A percentile compares a stretch with the other conserved stretches of the same genome.
phyloP scores from a whole-genome alignment of 2,329 filamentous ascomycete species.

The Fusarium scirpi region DNA sequence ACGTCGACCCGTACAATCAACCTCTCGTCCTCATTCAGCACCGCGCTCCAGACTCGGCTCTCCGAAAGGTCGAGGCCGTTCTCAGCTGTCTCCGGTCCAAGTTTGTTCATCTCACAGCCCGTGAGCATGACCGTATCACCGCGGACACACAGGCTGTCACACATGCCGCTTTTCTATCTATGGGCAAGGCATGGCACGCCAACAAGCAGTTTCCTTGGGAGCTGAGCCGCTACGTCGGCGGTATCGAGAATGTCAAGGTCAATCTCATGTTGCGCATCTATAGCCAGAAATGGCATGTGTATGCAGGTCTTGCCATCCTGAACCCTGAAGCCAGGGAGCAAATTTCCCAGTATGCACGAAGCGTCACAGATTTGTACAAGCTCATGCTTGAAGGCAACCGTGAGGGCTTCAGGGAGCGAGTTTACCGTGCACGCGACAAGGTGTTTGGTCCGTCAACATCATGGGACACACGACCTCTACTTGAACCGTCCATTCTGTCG shows the following conservation, averaged over 20 bases:
- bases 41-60: slow-evolving; percentile 80
- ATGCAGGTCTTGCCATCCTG: slow-evolving; percentile 94
- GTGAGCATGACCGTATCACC: slow-evolving; percentile 94
- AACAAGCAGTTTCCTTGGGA: slow-evolving; percentile 98
- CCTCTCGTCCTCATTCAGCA: slow-evolving; percentile 95
- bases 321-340: slow-evolving; percentile 93
- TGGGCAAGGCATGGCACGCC: slow-evolving; percentile 98
- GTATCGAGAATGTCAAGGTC: slow-evolving; percentile 99
- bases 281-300: slow-evolving; percentile 99
- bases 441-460: slow-evolving; percentile 79
- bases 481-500: slow-evolving; percentile 88
- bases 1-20: slow-evolving; percentile 87
- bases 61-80: slow-evolving; percentile 82
- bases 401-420: slow-evolving; percentile 77
- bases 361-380: slow-evolving; percentile 94
- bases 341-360: slow-evolving; percentile 92
- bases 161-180: slow-evolving; percentile 94
- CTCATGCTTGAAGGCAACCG: slow-evolving; percentile 91
- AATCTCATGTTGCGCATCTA: slow-evolving; percentile 98
- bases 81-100: slow-evolving; percentile 87
- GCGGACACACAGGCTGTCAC: slow-evolving; percentile 98
- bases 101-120: slow-evolving; percentile 86
- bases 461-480: slow-evolving; percentile 73
- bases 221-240: slow-evolving; percentile 91
- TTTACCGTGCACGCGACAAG: slow-evolving; percentile 73